Conservation (phyloP, 1,284 basidiomycete genomes). For the Papiliotrema flavescens region DNA sequence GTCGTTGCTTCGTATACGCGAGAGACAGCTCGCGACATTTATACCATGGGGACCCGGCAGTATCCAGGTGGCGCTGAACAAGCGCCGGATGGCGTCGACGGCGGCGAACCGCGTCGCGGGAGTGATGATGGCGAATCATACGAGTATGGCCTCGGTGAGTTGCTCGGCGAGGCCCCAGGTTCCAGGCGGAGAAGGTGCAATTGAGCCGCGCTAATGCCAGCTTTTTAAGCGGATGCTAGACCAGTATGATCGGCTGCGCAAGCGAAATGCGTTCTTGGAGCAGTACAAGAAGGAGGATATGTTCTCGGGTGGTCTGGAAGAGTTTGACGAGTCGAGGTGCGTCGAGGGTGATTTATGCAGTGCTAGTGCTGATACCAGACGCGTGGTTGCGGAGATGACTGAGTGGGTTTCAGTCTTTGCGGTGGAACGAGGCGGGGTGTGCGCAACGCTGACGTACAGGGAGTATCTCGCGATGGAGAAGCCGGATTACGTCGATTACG, state of each 20-base stretch:
- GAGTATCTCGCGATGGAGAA: constrained; percentile 3
- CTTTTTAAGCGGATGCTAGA: constrained; percentile 94
- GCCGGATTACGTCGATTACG: constrained; percentile 7
- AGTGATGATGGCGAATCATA: constrained; percentile 98
- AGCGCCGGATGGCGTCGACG: constrained; percentile 61
- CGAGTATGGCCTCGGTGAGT: constrained; percentile 87
- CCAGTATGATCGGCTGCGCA: constrained; percentile 85
- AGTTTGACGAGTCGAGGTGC: constrained; percentile 90
- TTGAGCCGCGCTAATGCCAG: constrained; percentile 49
- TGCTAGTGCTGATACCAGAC: constrained; percentile 9
- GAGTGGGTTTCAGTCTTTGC: constrained; percentile 17
- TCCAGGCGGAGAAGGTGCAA: not conserved
- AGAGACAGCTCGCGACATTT: constrained; percentile 93
- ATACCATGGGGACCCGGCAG: constrained; percentile 99
- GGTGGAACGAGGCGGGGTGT: too few relatives aligned
- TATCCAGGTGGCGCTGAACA: constrained; percentile 94
- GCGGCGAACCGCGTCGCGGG: constrained; percentile 86
- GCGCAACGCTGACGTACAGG: not conserved
- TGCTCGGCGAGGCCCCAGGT: not conserved
- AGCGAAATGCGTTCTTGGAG: constrained; percentile 92
- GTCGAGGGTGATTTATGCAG: too few relatives aligned
- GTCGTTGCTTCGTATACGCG: constrained; percentile 91
- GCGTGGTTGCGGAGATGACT: constrained; percentile 32
- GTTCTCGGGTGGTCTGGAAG: constrained; percentile 84
- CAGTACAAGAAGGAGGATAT: constrained; percentile 97